Base-by-base conservation (phyloP, 306 rosid genomes). In the Crotalaria pallida region DNA sequence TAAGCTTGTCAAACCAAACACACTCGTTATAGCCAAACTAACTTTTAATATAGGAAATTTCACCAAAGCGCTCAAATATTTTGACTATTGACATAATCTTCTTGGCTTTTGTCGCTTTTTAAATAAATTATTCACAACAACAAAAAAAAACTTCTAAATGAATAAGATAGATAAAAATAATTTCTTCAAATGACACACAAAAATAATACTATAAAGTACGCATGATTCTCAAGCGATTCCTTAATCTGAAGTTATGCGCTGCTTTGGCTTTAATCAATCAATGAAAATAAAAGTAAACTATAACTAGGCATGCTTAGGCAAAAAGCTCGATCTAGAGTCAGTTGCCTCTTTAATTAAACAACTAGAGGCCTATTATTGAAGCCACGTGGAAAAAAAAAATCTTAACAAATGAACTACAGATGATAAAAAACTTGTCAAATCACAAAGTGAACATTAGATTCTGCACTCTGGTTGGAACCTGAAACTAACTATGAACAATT, bases 401-500 rank as follows among this genome's bases (percentile, higher is more conserved):
- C 75, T 43, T 72, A 70, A 65, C 59, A 52, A 80, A 78, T 72
- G 62, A 79, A 44, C 5, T 53, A 69, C 70, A 74, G 17, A 74
- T 71, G 78, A 27, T 27, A 65, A 73, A 52, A 71, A 60, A 53
- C 78, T 71, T 63, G 87, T 84, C 86, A 79, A 80, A 75, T 85
- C 88, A 72, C 74, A 83, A 83, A 79, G 87, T 83, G 88, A 79
- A 80, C 83, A 79, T 78, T 85, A 75, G 86, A 75, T 83, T 58
- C 10, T 67, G 83, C 86, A 82, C 84, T 79, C 21, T 65, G 51
- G 70, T 68, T 69, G 67, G 48, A 69, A 75, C 55, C 64, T 59
- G 67, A 65, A 40, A 73, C 67, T 18, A 69, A 56, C 75, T 64
- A 65, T 58, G 67, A 72, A 47, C 58, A 73, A 13, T 33, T n/a